These are phyloP conservation scores for Spathaspora sp. DNA, from an alignment of 1,139 yeast genomes.

Conservation along the genomic window DNA sequence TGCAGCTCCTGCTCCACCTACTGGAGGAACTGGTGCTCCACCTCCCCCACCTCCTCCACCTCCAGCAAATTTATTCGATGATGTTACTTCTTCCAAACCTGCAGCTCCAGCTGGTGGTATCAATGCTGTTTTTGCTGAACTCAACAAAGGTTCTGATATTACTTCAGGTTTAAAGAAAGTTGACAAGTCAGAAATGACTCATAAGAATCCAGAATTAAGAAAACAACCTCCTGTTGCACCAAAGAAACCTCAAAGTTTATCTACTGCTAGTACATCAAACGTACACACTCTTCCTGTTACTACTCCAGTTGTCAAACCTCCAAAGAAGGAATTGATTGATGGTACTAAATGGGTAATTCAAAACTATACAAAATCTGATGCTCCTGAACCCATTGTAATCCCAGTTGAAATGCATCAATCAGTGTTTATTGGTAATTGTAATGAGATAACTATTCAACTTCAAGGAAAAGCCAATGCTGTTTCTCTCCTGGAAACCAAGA, in stretches of 20 bases:
- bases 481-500: conserved; percentile 70
- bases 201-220: conserved; percentile 84
- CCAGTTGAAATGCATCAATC: conserved; percentile 87
- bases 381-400: conserved; percentile 52
- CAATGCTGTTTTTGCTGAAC: conserved; percentile 88
- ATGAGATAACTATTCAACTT: conserved; percentile 70
- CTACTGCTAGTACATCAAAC: conserved; percentile 23
- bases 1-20: no score
- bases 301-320: conserved; percentile 47
- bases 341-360: conserved; percentile 86
- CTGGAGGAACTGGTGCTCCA: conserved; percentile 33
- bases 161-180: conserved; percentile 89
- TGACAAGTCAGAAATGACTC: conserved; percentile 91
- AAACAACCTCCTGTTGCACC: conserved; percentile 63
- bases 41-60: conserved; percentile 78
- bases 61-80: conserved; percentile 58
- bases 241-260: conserved; percentile 56
- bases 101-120: conserved; percentile 53
- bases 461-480: conserved; percentile 92
- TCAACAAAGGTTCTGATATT: conserved; percentile 80
- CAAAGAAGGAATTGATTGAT: conserved; percentile 77
- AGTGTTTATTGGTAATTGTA: conserved; percentile 81
- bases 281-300: conserved; percentile 66
- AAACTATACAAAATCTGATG: conserved; percentile 58
- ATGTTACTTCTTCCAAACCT: conserved; percentile 25